These are phyloP conservation scores for Tillandsia fasciculata DNA, from an alignment of 176 grass and related monocot genomes.

Conservation along the genomic window DNA sequence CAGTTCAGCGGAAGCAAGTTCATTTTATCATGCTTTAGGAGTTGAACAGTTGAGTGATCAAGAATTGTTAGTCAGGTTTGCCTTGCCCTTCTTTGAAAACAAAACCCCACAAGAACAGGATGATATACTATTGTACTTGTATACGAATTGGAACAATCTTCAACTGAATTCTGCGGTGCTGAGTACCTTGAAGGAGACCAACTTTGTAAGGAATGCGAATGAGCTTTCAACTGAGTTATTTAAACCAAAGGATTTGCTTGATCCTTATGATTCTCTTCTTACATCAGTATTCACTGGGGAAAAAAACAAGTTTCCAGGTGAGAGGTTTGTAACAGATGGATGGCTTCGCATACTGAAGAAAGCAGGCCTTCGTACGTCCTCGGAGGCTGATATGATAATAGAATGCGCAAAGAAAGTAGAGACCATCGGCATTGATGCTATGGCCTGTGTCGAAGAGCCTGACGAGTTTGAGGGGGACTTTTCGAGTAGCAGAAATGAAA, in stretches of 20 bases:
- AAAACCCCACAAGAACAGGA: slow-evolving; percentile 79
- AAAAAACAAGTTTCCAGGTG: slow-evolving; percentile 62
- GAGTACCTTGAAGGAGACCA: slow-evolving; percentile 56
- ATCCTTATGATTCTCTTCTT: slow-evolving; percentile 72
- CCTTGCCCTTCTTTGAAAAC: slow-evolving; percentile 64
- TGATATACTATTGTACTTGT: slow-evolving; percentile 73
- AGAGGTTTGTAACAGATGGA: slow-evolving; percentile 67
- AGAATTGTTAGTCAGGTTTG: slow-evolving; percentile 84
- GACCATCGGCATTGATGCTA: slow-evolving; percentile 50
- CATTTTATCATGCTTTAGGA: slow-evolving; percentile 66
- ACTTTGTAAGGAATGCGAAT: slow-evolving; percentile 76
- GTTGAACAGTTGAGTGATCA: slow-evolving; percentile 74
- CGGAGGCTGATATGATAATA: slow-evolving; percentile 69
- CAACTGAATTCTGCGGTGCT: slow-evolving; percentile 56
- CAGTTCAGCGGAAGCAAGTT: slow-evolving; percentile 43
- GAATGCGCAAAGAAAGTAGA: slow-evolving; percentile 82
- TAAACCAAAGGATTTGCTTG: slow-evolving; percentile 75
- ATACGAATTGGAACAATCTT: slow-evolving; percentile 83
- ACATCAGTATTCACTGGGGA: slow-evolving; percentile 78
- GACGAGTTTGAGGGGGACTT: slow-evolving; percentile 73
- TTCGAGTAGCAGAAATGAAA: slow-evolving; percentile 52
- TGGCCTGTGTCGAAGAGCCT: slow-evolving; percentile 35
- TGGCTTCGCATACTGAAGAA: slow-evolving; percentile 90
- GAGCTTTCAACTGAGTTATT: slow-evolving; percentile 51
- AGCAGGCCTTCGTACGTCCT: slow-evolving; percentile 62